Percentiles rank a stretch among this genome's conserved stretches.
phyloP scores from a whole-genome alignment of 2,329 filamentous ascomycete species.

The Fusarium sp. region DNA sequence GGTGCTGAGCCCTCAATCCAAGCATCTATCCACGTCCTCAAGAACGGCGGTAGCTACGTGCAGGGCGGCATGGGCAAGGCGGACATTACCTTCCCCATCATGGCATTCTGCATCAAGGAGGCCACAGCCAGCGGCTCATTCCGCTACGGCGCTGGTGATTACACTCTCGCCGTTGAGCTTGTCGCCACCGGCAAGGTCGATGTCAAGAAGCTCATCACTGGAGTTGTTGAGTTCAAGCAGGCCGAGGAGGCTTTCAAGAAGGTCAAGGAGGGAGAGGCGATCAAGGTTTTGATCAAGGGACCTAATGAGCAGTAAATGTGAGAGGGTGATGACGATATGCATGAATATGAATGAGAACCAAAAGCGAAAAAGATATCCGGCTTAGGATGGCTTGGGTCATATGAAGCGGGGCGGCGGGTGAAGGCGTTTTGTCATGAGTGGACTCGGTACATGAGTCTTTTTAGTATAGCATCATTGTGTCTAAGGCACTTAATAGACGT shows the following conservation, averaged over 20 bases:
- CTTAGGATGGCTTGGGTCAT: slow-evolving; percentile 1
- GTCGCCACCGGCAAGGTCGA: slow-evolving; percentile 79
- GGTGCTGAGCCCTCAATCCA: slow-evolving; percentile 85
- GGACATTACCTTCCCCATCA: slow-evolving; percentile 92
- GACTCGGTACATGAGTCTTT: slow-evolving; percentile 11
- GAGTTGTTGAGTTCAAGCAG: slow-evolving; percentile 80
- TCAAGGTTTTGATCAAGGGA: slow-evolving; percentile 76
- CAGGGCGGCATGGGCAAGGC: slow-evolving; percentile 91
- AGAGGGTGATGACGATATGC: slow-evolving; percentile 11
- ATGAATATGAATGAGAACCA: slow-evolving; percentile 4
- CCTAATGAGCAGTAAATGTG: slow-evolving; percentile 67
- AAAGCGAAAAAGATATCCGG: slow-evolving; percentile 9
- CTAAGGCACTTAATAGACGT: slow-evolving; percentile 9
- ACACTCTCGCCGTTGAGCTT: slow-evolving; percentile 83
- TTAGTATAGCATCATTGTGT: slow-evolving; percentile 8
- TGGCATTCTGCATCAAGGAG: slow-evolving; percentile 90
- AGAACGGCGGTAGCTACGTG: slow-evolving; percentile 80
- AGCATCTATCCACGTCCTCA: slow-evolving; percentile 76
- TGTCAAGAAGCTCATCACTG: slow-evolving; percentile 84
- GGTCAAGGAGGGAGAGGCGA: slow-evolving; percentile 84
- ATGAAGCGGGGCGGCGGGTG: slow-evolving; percentile 8
- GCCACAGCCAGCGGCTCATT: slow-evolving; percentile 88
- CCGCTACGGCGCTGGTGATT: slow-evolving; percentile 89
- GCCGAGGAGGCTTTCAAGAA: slow-evolving; percentile 89
- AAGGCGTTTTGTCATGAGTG: slow-evolving; percentile 30